Evolutionary conservation across 371 early-diverging fungal species (phyloP).

Genomic region (Mortierella sp.): DNA sequence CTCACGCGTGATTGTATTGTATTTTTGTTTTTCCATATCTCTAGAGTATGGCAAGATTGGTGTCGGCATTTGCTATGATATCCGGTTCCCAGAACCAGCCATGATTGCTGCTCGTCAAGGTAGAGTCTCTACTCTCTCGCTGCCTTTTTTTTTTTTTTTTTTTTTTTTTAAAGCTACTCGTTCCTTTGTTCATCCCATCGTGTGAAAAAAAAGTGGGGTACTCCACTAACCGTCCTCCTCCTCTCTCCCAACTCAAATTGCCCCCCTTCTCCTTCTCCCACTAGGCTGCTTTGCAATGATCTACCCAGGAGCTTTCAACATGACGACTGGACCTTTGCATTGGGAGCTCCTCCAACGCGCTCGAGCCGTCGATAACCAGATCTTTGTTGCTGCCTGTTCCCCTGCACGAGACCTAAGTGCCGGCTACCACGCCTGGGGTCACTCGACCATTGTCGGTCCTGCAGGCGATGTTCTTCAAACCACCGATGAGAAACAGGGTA

Average conservation of each 20-base stretch:
- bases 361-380: slow-evolving; percentile 79
- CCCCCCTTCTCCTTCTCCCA: neutral
- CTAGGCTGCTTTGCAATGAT: slow-evolving; percentile 91
- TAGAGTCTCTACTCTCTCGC: neutral
- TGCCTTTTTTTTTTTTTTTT: neutral
- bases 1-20: neutral
- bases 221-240: neutral
- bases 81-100: slow-evolving; percentile 95
- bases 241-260: neutral
- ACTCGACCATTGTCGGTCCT: slow-evolving; percentile 92
- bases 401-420: slow-evolving; percentile 88
- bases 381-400: slow-evolving; percentile 92
- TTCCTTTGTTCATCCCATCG: neutral
- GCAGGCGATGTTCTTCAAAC: slow-evolving; percentile 75
- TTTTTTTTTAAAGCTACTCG: no score
- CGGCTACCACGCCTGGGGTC: slow-evolving; percentile 93
- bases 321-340: slow-evolving; percentile 93
- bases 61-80: slow-evolving; percentile 96
- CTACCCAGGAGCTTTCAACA: slow-evolving; percentile 97
- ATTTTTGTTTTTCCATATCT: neutral
- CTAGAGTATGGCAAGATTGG: slow-evolving; percentile 87
- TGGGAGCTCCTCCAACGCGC: slow-evolving; percentile 95
- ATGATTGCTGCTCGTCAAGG: slow-evolving; percentile 90
- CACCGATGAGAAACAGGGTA: slow-evolving; percentile 81
- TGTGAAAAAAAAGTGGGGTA: no score